Evolutionary conservation across 371 early-diverging fungal genomes (phyloP).

Genomic region (Nematocida homosporus): DNA sequence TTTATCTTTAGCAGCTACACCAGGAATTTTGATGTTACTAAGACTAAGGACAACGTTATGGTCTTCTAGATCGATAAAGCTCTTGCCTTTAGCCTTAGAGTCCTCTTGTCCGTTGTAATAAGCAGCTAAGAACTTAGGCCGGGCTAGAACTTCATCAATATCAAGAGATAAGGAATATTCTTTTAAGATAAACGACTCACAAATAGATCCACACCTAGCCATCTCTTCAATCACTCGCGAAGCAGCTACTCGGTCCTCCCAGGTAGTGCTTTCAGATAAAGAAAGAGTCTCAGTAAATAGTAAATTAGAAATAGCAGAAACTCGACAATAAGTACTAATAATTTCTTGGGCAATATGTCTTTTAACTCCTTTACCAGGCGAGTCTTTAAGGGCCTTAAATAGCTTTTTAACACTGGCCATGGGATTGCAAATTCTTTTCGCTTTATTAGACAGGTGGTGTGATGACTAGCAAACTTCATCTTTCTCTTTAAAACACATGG

Average conservation of each 20-base stretch:
- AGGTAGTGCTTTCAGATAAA: constrained; percentile 23
- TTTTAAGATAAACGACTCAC: constrained; percentile 15
- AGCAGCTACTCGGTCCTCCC: constrained; percentile 47
- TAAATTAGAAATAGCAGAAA: background rate
- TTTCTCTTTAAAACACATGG: background rate
- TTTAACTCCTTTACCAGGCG: constrained; percentile 55
- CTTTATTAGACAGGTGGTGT: constrained; percentile 21
- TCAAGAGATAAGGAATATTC: constrained; percentile 6
- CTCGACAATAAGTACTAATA: constrained; percentile 30
- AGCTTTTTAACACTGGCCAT: constrained; percentile 63
- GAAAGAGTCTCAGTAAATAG: constrained; percentile 21
- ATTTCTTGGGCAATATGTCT: constrained; percentile 58
- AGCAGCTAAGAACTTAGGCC: constrained; percentile 41
- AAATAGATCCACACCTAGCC: constrained; percentile 14
- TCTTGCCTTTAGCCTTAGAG: constrained; percentile 15
- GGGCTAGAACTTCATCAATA: background rate
- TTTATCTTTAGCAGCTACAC: constrained; percentile 10
- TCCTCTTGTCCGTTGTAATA: constrained; percentile 15
- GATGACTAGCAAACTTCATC: constrained; percentile 24
- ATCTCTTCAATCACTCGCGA: constrained; percentile 45
- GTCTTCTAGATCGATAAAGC: constrained; percentile 52
- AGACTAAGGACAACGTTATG: constrained; percentile 53
- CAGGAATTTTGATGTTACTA: constrained; percentile 41
- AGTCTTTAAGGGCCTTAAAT: constrained; percentile 58
- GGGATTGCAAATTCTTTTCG: constrained; percentile 45